Evolutionary conservation across 2,329 filamentous ascomycete species (phyloP).

Genomic region (Diaporthe velutina): DNA sequence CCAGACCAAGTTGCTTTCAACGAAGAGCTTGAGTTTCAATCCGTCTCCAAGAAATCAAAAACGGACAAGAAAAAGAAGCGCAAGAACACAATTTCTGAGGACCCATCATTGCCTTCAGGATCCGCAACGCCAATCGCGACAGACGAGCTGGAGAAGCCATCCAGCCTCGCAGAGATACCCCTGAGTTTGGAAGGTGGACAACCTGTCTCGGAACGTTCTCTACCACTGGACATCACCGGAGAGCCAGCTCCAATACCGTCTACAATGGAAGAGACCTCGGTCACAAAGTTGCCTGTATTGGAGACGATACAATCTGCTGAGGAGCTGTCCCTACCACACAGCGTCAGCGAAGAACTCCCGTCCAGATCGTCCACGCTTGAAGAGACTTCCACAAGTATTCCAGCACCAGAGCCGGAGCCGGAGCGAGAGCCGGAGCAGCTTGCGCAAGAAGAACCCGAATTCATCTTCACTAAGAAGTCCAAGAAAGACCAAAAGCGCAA

Average conservation of each 20-base stretch:
- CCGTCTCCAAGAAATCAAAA: constrained; percentile 9
- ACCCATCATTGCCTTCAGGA: neutral
- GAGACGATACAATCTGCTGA: neutral
- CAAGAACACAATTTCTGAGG: constrained; percentile 9
- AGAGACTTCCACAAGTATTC: neutral
- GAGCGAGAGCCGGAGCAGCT: constrained; percentile 12
- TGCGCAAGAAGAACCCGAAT: neutral
- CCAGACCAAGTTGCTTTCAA: neutral
- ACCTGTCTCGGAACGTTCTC: neutral
- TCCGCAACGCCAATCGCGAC: neutral
- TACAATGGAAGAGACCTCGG: neutral
- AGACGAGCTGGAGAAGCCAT: neutral
- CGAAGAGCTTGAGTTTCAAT: neutral
- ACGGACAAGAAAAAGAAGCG: constrained; percentile 18
- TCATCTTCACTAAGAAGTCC: neutral
- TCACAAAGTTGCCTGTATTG: too few relatives aligned
- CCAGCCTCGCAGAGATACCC: neutral
- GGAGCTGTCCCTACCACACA: too few relatives aligned
- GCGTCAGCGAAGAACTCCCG: neutral
- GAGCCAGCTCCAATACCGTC: neutral
- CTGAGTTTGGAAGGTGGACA: neutral
- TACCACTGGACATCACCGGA: neutral
- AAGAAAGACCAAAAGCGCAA: neutral
- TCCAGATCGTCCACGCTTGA: neutral
- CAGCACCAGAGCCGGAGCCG: constrained; percentile 5